Percentiles rank a stretch among this genome's conserved stretches.
phyloP scores from a whole-genome alignment of 2,329 filamentous ascomycete species.

The Aspergillus sp. region DNA sequence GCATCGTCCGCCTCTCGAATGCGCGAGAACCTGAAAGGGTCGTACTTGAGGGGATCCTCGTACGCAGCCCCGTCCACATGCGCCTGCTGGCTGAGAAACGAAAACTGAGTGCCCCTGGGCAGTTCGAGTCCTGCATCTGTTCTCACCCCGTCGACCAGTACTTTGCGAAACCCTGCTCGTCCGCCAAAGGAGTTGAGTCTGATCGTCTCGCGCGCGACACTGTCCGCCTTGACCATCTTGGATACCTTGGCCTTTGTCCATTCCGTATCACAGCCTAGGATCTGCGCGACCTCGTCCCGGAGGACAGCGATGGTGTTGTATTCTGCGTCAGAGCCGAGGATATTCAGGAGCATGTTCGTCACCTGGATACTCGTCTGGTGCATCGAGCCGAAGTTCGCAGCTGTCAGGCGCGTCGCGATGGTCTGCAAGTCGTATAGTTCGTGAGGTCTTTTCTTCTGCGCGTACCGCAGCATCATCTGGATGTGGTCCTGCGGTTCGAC shows the following conservation, averaged over 20 bases:
- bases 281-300: slow-evolving; percentile 37
- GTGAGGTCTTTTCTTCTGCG: slow-evolving; percentile 37
- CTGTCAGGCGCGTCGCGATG: slow-evolving; percentile 22
- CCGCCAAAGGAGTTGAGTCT: slow-evolving; percentile 34
- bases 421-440: slow-evolving; percentile 31
- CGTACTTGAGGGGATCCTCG: slow-evolving; percentile 39
- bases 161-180: slow-evolving; percentile 27
- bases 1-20: background rate
- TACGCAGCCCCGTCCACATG: slow-evolving; percentile 31
- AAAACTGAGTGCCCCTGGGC: slow-evolving; percentile 18
- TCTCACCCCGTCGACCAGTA: slow-evolving; percentile 21
- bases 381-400: slow-evolving; percentile 25
- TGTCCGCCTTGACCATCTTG: slow-evolving; percentile 44
- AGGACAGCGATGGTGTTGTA: slow-evolving; percentile 39
- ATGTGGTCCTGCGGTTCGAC: slow-evolving; percentile 38
- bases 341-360: slow-evolving; percentile 43
- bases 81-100: slow-evolving; percentile 18
- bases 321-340: slow-evolving; percentile 38
- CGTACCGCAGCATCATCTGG: slow-evolving; percentile 46
- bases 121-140: slow-evolving; percentile 16
- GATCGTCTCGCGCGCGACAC: slow-evolving; percentile 46
- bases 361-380: slow-evolving; percentile 43
- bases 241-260: slow-evolving; percentile 41
- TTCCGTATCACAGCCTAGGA: slow-evolving; percentile 17
- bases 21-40: slow-evolving; percentile 46